A percentile compares a stretch with the other conserved stretches of the same genome.
These are phyloP conservation scores for Tremella mesenterica DNA, from an alignment of 768 basidiomycete genomes.

Conservation along the genomic window DNA sequence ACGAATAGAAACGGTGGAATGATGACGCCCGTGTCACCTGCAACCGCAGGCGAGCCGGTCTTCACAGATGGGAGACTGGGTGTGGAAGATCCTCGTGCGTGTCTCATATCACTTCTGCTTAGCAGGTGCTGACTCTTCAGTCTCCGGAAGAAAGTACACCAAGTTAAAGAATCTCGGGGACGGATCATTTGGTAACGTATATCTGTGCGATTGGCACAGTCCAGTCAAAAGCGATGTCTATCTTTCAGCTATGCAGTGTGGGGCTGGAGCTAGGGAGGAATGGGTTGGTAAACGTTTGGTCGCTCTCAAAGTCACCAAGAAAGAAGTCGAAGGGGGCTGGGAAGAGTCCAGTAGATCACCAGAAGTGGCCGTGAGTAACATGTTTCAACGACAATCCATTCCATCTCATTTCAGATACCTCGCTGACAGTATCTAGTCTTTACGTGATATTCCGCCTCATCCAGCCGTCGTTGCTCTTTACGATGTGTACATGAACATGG, in stretches of 20 bases:
- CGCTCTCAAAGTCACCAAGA: conserved; percentile 97
- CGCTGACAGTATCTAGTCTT: conserved; percentile 54
- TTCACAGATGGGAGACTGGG: conserved; percentile 25
- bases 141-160: conserved; percentile 78
- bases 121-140: conserved; percentile 46
- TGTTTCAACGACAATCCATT: conserved; percentile 1
- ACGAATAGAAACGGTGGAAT: not conserved
- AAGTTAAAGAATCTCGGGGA: conserved; percentile 94
- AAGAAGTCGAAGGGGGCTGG: conserved; percentile 96
- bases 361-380: conserved; percentile 55
- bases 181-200: conserved; percentile 96
- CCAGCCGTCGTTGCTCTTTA: conserved; percentile 97
- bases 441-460: conserved; percentile 88
- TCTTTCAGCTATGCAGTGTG: conserved; percentile 90
- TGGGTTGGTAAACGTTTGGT: conserved; percentile 91
- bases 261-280: conserved; percentile 81
- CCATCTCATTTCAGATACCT: not conserved
- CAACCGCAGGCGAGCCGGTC: not conserved
- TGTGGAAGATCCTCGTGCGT: conserved; percentile 31
- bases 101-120: too few species aligned
- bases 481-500: conserved; percentile 96
- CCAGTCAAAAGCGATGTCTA: conserved; percentile 83
- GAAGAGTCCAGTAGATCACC: conserved; percentile 90
- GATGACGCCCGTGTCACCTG: conserved; percentile 2
- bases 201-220: conserved; percentile 98